Evolutionary conservation across 176 grass and related monocot genomes (phyloP), one percentile per base, ranked within the genome.

Genomic region (Miscanthus lutarioriparius): DNA sequence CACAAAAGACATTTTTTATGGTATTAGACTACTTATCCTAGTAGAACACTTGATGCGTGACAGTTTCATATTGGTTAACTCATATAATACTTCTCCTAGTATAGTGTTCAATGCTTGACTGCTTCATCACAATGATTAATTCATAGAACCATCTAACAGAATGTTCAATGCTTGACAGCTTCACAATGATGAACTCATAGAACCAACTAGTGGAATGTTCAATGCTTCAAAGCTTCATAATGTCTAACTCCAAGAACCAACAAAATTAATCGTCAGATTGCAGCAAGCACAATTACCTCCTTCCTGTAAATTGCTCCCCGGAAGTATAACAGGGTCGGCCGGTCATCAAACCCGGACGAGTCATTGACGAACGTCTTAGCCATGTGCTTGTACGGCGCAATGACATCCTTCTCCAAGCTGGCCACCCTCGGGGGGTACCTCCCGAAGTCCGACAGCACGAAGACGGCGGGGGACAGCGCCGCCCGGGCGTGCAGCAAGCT

Each of bases 301-400:
- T 98, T 98, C 82, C 96, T 91, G 84, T 95, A 93, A 80, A 98
- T 98, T 26, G 96, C 91, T 73, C 96, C 96, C 67, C 91, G 82
- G 74, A 98, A 98, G 53, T 93, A 98, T 40, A 98, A 43, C 74
- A 98, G 68, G 0, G 81, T 98, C 0, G 85, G 83, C 2, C 96
- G 89, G 37, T 87, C 87, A 87, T 98, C 85, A 25, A 93, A 98
- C 44, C 86, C 83, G n/a, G 89, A 58, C 5, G 89, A 89, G 58
- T 95, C 96, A 68, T 93, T 93, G 13, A 92, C 33, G 54, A 87
- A 90, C 10, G 80, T 95, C 77, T 85, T 95, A 1, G 93, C 88
- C 82, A 98, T 80, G 41, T 98, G 96, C 53, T 86, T 88, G 48
- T 98, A 98, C 0, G 96, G 96, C 1, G 89, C 96, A 89, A 98